These are phyloP conservation scores for Pichia kudriavzevii DNA, from an alignment of 1,139 yeast species.

Conservation along the genomic window DNA sequence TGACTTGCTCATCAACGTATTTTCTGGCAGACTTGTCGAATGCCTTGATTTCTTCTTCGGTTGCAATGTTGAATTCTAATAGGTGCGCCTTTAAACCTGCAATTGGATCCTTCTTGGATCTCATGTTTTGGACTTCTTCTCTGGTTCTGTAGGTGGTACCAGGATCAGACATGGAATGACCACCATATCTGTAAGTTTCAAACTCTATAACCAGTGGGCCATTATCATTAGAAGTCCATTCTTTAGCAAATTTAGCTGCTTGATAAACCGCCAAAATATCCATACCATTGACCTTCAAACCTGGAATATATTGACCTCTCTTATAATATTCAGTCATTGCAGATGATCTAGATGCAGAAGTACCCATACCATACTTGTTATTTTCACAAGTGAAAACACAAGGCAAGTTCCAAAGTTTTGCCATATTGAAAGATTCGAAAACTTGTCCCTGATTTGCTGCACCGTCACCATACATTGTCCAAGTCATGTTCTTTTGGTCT, in stretches of 20 bases:
- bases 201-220: constrained; percentile 95
- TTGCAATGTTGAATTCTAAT: constrained; percentile 74
- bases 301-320: constrained; percentile 99
- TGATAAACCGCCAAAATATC: constrained; percentile 91
- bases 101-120: constrained; percentile 96
- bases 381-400: constrained; percentile 94
- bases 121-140: constrained; percentile 99
- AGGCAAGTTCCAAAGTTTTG: constrained; percentile 96
- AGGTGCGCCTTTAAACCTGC: constrained; percentile 88
- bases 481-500: constrained; percentile 73
- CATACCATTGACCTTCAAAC: constrained; percentile 98
- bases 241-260: constrained; percentile 95
- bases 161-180: constrained; percentile 99
- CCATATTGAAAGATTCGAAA: constrained; percentile 96
- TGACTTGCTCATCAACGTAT: constrained; percentile 89
- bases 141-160: constrained; percentile 99
- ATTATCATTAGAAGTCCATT: constrained; percentile 88
- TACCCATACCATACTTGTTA: constrained; percentile 99
- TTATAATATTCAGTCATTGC: constrained; percentile 95
- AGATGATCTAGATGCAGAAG: constrained; percentile 92
- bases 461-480: constrained; percentile 95
- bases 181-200: constrained; percentile 99
- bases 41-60: constrained; percentile 89
- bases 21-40: constrained; percentile 95
- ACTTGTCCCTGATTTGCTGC: constrained; percentile 99